A percentile compares a stretch with the other conserved stretches of the same genome.
These are phyloP conservation scores for Ganoderma sinense DNA, from an alignment of 1,284 basidiomycete species.

Conservation along the genomic window DNA sequence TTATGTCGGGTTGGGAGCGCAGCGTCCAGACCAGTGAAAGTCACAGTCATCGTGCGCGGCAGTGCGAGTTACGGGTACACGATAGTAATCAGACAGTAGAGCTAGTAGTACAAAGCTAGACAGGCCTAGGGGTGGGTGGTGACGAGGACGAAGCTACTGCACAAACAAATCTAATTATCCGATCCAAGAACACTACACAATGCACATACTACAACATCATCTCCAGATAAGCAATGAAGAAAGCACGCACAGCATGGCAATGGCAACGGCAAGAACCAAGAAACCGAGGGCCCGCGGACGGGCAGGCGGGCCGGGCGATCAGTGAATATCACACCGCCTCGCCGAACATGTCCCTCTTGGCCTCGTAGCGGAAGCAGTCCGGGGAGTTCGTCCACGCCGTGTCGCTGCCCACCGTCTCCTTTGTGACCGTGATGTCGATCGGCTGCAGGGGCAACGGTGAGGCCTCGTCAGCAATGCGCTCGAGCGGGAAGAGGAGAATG, in stretches of 20 bases:
- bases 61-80: neutral
- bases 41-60: neutral
- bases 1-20: too few relatives aligned
- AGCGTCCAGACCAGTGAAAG: neutral
- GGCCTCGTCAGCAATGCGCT: neutral
- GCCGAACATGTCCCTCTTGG: constrained; percentile 2
- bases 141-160: neutral
- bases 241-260: neutral
- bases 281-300: neutral
- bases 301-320: too few relatives aligned
- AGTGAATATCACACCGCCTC: neutral
- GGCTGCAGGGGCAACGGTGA: neutral
- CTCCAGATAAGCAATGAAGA: neutral
- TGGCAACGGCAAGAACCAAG: neutral
- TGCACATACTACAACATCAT: neutral
- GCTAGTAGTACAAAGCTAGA: neutral
- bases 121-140: neutral
- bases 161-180: neutral
- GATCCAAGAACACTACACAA: neutral
- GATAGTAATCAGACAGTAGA: neutral
- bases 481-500: neutral
- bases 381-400: neutral
- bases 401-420: constrained; percentile 12
- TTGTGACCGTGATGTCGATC: constrained; percentile 22
- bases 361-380: constrained; percentile 1